Evolutionary conservation across 176 grass and related monocot species (phyloP), one percentile per base, ranked within the genome.

Genomic region (Aegilops speltoides): DNA sequence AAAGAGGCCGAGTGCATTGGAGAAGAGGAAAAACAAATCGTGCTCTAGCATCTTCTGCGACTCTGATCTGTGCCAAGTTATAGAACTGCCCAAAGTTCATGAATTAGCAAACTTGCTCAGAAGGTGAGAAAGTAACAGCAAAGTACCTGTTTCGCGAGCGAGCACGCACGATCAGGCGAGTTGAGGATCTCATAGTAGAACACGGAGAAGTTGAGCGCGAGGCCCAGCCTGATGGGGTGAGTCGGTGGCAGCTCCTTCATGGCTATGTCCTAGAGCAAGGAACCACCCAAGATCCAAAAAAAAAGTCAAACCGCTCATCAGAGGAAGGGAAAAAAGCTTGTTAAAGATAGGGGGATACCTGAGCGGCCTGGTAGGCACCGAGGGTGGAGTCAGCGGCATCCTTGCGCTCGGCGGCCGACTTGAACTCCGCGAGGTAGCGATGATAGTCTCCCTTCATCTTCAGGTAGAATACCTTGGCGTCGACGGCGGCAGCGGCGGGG

Each of bases 171-270:
- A 88, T 98, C 96, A 3, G 96, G 92, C 52, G 96, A 98, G 88
- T 96, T 98, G 68, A 98, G 91, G 88, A 98, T 98, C 93, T 98
- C 96, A 66, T 98, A 98, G 89, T 94, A 98, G 89, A 98, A 98
- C 66, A 98, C 96, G 38, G 96, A 98, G 94, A 96, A 94, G 89
- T 98, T 98, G 56, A 98, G 92, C 26, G 96, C 96, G 88, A 98
- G 88, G 20, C 96, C 96, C 65, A 98, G 87, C 20, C 96, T 89
- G 83, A 98, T 98, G n/a, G 96, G 96, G 41, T 98, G 96, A 24
- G 96, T 98, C 28, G 96, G 91, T n/a, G 96, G 64, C 79, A 98
- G 88, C 76, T 98, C 96, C 78, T 89, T 88, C 37, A 89, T 63
- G 29, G 96, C 96, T 74, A 94, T 89, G 71, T 98, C 96, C 96